Base-by-base conservation (phyloP, 2,329 filamentous ascomycete genomes). In the Domatiomyces catenatus region DNA sequence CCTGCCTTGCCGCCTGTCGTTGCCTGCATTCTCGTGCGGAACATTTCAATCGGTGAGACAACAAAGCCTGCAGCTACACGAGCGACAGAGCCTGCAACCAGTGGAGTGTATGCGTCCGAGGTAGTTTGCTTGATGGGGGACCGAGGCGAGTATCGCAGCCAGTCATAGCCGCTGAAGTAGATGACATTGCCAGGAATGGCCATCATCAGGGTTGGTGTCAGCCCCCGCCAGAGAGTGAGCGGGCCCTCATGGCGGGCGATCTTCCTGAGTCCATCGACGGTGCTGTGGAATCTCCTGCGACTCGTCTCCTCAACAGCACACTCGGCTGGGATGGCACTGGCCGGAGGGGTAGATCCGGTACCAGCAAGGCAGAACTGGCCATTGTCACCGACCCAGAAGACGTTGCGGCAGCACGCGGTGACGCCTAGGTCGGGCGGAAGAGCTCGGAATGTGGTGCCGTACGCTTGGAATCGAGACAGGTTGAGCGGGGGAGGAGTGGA, bases 111-210 rank as follows among this genome's bases (percentile, higher is more conserved):
- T 7, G 78, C 75, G 57, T 90, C 85, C 12, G 76, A 75, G 8
- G 82, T 64, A 18, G 75, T 59, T 43, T 71, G 73, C 36, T 75
- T 75, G 55, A 96, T 76, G 0, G 88, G 89, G 58, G 86, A 94
- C 43, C 69, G 70, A 1, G 73, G 71, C 60, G 86, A 84, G 56
- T 76, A 84, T 36, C 92, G 81, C 52, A 98, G 66, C 84, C 88
- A 95, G 63, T 98, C 92, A 67, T 98, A 98, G 42, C 92, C 92
- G 10, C 92, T 93, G 62, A 96, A 95, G 69, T 98, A 98, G 58
- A 98, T 96, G 58, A 98, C 92, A 64, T 98, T 98, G 22, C 82
- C 87, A 0, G 92, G 92, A 5, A 98, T 77, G 0, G 88, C 82
- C 92, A 98, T 98, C 56, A 88, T 76, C 19, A 98, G 71, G 0